Conservation (phyloP, 768 basidiomycete genomes). For the Hemileccinum impolitum region DNA sequence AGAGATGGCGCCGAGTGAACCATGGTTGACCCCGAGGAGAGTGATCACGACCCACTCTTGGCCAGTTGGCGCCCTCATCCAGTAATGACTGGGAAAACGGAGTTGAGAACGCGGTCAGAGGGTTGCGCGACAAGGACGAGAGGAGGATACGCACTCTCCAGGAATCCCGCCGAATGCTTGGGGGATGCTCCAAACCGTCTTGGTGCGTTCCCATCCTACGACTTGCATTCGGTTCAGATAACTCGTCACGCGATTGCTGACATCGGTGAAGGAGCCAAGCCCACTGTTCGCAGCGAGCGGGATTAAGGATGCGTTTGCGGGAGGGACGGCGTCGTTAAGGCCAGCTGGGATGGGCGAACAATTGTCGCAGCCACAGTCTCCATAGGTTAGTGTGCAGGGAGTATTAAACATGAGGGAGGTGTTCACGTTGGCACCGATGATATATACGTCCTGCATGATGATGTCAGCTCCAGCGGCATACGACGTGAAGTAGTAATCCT, state of each 20-base stretch:
- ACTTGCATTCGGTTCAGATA: constrained; percentile 54
- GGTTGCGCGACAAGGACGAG: background rate
- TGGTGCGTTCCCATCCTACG: constrained; percentile 64
- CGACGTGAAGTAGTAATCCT: constrained; percentile 58
- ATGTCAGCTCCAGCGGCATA: constrained; percentile 67
- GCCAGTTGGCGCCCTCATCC: constrained; percentile 63
- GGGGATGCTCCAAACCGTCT: constrained; percentile 74
- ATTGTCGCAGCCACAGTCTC: constrained; percentile 71
- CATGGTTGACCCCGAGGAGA: constrained; percentile 68
- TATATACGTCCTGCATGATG: constrained; percentile 58
- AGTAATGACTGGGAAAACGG: constrained; percentile 38
- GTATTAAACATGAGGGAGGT: constrained; percentile 60
- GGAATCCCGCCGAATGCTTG: constrained; percentile 63
- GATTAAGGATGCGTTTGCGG: constrained; percentile 14
- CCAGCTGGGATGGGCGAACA: constrained; percentile 48
- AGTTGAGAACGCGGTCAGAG: no score
- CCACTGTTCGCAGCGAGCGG: constrained; percentile 23
- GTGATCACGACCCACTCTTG: constrained; percentile 63
- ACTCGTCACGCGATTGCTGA: constrained; percentile 63
- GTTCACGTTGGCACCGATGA: constrained; percentile 55
- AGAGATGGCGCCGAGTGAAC: constrained; percentile 48
- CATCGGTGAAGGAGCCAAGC: constrained; percentile 52
- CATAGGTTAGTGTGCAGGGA: constrained; percentile 58
- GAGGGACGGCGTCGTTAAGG: constrained; percentile 24
- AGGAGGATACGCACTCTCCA: constrained; percentile 28